Evolutionary conservation across 2,329 filamentous ascomycete genomes (phyloP), one percentile per base, ranked within the genome.

Genomic region (Fusarium euwallaceae): DNA sequence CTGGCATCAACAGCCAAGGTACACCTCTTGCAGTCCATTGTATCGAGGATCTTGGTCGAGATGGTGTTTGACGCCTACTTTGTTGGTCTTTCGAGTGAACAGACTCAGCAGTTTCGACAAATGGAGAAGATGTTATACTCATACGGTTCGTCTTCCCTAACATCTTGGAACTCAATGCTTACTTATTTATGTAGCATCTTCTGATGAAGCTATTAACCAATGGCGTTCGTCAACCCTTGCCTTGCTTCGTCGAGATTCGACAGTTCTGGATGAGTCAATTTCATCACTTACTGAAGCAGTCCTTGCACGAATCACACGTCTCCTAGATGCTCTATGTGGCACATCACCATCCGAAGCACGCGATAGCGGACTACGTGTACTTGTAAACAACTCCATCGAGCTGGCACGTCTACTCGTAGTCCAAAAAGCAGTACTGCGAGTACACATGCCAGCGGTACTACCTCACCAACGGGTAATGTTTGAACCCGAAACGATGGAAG

Each of bases 191-290:
- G 10, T 66, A 81, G 78, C 80, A 83, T 85, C 83, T 59, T 85
- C 88, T 6, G 83, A 84, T 55, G 87, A 89, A 71, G 84, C 87
- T 34, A 86, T 91, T 71, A 92, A 92, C 78, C 88, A 91, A 78
- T 93, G 91, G 91, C 89, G 92, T 43, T 89, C 91, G 7, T 85
- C 87, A n/a, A 93, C 91, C 2, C 85, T 93, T 45, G 86, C 88
- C 29, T 85, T 91, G 51, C 81, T 93, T 61, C 87, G 86, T 64
- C 89, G 89, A 76, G 88, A 89, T 69, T 84, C 87, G 7, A 80
- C 82, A 17, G 77, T 83, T 66, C 84, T 91, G 37, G 83, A 86
- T 61, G 76, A 81, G 16, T 84, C 87, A 75, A 90, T 88, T 4
- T 72, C 81, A 22, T 73, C 78, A 27, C 78, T 87, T 36, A 83